Conservation (phyloP, 371 early-diverging fungal species). For the Lichtheimia hyalospora region DNA sequence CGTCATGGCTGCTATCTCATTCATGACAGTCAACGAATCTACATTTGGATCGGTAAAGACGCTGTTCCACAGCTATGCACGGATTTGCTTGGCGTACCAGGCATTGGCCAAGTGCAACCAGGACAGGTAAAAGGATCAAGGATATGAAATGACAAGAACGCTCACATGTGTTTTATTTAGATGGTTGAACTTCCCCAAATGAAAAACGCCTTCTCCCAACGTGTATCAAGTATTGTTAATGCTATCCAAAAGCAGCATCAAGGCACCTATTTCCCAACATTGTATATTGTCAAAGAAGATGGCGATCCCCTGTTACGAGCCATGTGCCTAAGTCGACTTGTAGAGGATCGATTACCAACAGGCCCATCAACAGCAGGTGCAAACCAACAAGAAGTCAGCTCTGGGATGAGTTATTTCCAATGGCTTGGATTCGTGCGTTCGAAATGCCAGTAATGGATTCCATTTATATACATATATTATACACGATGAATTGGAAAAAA, state of each 20-base stretch:
- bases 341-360: conserved; percentile 73
- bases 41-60: conserved; percentile 76
- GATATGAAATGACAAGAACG: neutral
- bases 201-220: conserved; percentile 36
- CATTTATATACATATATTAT: neutral
- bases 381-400: conserved; percentile 49
- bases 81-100: conserved; percentile 52
- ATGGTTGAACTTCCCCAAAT: conserved; percentile 26
- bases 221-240: conserved; percentile 24
- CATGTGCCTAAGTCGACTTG: conserved; percentile 81
- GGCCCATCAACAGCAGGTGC: conserved; percentile 44
- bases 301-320: conserved; percentile 81
- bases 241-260: conserved; percentile 21
- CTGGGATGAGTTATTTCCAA: conserved; percentile 80
- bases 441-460: conserved; percentile 21
- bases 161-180: conserved; percentile 11
- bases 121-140: conserved; percentile 26
- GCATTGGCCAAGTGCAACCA: conserved; percentile 29
- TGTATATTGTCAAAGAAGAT: conserved; percentile 89
- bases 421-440: conserved; percentile 54
- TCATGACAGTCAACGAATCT: conserved; percentile 65
- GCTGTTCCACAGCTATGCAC: conserved; percentile 62
- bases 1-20: conserved; percentile 75
- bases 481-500: conserved; percentile 1
- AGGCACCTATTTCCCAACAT: conserved; percentile 57